Percentiles rank a stretch among this genome's conserved stretches.
Conservation (phyloP, 2,329 filamentous ascomycete genomes). For the Stachybotrys echinatus region DNA sequence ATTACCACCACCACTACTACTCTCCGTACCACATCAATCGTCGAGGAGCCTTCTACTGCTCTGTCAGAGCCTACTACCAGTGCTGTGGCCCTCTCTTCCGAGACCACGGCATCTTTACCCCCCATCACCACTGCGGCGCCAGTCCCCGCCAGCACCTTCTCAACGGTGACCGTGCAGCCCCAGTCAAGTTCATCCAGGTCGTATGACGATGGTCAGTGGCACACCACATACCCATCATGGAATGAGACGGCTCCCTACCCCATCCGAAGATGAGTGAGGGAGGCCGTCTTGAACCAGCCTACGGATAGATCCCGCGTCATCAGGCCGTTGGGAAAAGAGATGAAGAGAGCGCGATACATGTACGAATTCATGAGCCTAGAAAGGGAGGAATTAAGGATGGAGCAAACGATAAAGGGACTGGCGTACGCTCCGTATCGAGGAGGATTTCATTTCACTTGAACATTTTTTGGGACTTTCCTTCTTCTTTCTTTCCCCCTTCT, state of each 20-base stretch:
- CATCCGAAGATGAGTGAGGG: neutral
- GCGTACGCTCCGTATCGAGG: neutral
- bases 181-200: constrained; percentile 15
- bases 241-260: constrained; percentile 26
- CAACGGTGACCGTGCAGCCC: constrained; percentile 10
- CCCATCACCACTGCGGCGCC: constrained; percentile 2
- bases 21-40: neutral
- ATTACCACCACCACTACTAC: neutral
- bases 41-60: neutral
- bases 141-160: constrained; percentile 7
- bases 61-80: neutral
- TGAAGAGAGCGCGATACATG: constrained; percentile 1
- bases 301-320: no score
- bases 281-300: no score
- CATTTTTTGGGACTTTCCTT: no score
- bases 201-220: constrained; percentile 39
- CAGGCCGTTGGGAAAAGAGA: no score
- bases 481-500: no score
- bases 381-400: constrained; percentile 1
- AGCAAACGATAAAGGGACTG: neutral
- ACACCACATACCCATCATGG: constrained; percentile 39
- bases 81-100: neutral
- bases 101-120: neutral
- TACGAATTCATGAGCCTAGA: constrained; percentile 3
- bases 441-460: constrained; percentile 5